Evolutionary conservation across 768 basidiomycete species (phyloP).

Genomic region (Suillus sp.): DNA sequence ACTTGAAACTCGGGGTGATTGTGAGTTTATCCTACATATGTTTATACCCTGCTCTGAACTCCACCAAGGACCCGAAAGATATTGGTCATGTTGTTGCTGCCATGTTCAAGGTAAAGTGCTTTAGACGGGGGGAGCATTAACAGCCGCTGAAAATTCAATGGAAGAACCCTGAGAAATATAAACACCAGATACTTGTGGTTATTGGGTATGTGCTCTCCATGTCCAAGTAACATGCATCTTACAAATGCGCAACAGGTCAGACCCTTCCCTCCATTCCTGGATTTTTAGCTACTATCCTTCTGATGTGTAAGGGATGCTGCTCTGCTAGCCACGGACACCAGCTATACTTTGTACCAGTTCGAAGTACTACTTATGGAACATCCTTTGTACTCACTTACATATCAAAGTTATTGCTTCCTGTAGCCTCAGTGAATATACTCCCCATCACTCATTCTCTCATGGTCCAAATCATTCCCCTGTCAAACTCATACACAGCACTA

Average conservation of each 20-base stretch:
- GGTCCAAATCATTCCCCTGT: no score
- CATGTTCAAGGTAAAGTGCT: slow-evolving; percentile 31
- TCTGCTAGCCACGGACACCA: no score
- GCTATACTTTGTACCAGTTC: no score
- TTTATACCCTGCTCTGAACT: background rate
- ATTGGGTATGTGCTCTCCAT: slow-evolving; percentile 35
- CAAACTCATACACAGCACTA: no score
- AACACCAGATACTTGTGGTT: slow-evolving; percentile 28
- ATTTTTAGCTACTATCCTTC: slow-evolving; percentile 29
- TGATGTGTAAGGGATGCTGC: no score
- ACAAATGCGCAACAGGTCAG: slow-evolving; percentile 31
- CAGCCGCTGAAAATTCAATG: background rate
- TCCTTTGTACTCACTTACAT: no score
- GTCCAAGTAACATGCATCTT: slow-evolving; percentile 28
- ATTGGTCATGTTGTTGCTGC: slow-evolving; percentile 38
- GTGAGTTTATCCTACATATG: slow-evolving; percentile 26
- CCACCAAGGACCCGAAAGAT: slow-evolving; percentile 34
- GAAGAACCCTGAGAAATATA: slow-evolving; percentile 31
- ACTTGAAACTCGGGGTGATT: slow-evolving; percentile 36
- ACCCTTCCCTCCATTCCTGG: slow-evolving; percentile 32
- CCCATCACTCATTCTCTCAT: no score
- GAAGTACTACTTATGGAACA: no score
- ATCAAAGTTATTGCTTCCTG: no score
- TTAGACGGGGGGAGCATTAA: background rate
- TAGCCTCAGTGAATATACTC: no score